Evolutionary conservation across 768 basidiomycete genomes (phyloP).

Genomic region (Phlebiopsis gigantea): DNA sequence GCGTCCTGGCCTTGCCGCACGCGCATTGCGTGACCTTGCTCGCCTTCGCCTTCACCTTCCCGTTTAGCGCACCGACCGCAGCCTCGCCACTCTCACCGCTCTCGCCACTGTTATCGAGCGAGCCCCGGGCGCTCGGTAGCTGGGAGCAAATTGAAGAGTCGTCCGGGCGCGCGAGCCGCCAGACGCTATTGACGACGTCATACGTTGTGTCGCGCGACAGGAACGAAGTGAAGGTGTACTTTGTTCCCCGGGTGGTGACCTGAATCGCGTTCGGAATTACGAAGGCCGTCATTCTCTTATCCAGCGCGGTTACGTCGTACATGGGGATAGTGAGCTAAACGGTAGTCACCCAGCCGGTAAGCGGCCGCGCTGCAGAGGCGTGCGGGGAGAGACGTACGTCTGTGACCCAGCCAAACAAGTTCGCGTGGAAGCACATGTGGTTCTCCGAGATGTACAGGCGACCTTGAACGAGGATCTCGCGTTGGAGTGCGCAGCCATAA

Average conservation of each 20-base stretch:
- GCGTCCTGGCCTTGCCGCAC: constrained; percentile 66
- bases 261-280: constrained; percentile 97
- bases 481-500: constrained; percentile 94
- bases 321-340: constrained; percentile 81
- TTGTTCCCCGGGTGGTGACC: constrained; percentile 73
- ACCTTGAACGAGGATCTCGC: constrained; percentile 96
- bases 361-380: not conserved
- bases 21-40: constrained; percentile 66
- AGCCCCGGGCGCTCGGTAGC: constrained; percentile 18
- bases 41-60: constrained; percentile 14
- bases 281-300: constrained; percentile 97
- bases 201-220: constrained; percentile 93
- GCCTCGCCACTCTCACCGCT: constrained; percentile 7
- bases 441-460: constrained; percentile 97
- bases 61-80: constrained; percentile 8
- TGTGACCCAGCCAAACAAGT: constrained; percentile 99
- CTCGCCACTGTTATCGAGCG: constrained; percentile 18
- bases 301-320: constrained; percentile 77
- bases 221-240: constrained; percentile 96
- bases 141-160: constrained; percentile 21
- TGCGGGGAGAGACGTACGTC: constrained; percentile 56
- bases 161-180: constrained; percentile 87
- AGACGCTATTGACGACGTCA: constrained; percentile 94
- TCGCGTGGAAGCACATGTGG: constrained; percentile 98
- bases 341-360: constrained; percentile 10